phyloP scores from a whole-genome alignment of 306 rosid genomes.

The Gynostemma pentaphyllum region DNA sequence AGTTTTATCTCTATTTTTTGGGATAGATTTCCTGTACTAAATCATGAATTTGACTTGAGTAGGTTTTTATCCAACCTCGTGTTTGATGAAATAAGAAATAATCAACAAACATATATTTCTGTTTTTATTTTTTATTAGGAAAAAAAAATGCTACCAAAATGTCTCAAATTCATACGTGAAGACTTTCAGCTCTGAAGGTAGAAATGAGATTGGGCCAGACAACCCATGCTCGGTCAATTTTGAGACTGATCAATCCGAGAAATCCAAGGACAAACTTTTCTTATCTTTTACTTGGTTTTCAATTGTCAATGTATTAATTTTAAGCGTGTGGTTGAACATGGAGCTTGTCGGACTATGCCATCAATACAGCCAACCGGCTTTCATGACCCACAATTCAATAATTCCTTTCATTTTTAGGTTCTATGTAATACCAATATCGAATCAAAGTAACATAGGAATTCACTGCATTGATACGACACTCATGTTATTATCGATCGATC shows the following conservation, averaged over 20 bases:
- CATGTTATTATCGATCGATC: no score
- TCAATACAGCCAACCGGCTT: slow-evolving; percentile 1
- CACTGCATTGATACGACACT: no score
- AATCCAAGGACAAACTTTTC: neutral
- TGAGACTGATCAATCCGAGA: neutral
- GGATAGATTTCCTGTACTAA: no score
- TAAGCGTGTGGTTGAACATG: slow-evolving; percentile 16
- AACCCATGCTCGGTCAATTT: neutral
- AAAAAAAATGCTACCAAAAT: no score
- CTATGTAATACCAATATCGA: neutral
- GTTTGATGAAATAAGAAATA: no score
- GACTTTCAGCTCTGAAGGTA: neutral
- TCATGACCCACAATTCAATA: slow-evolving; percentile 1
- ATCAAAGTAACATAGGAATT: no score
- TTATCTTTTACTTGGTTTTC: neutral
- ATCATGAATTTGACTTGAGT: no score
- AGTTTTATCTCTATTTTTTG: no score
- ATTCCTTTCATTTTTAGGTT: neutral
- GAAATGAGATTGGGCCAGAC: neutral
- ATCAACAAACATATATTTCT: no score
- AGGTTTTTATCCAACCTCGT: no score
- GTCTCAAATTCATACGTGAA: slow-evolving; percentile 2
- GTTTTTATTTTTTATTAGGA: no score
- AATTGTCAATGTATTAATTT: neutral
- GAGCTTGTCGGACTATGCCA: slow-evolving; percentile 19